A percentile compares a stretch with the other conserved stretches of the same genome.
Evolutionary conservation across 352 stramenopile species (phyloP).

Genomic region (Phytophthora agathidicida): DNA sequence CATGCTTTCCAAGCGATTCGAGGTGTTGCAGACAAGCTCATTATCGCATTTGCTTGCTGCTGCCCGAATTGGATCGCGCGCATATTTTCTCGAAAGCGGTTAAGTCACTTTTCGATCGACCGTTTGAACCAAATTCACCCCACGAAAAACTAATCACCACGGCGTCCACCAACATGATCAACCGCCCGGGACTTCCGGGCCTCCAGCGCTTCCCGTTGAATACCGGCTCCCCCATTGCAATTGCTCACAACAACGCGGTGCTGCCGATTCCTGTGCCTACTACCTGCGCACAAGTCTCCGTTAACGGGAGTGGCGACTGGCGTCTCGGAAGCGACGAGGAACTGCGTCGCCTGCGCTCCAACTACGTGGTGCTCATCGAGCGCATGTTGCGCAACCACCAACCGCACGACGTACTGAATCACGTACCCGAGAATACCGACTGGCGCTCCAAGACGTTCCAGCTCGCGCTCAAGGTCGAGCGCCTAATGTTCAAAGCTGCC

Average conservation of each 20-base stretch:
- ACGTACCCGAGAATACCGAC: constrained; percentile 63
- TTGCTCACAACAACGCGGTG: constrained; percentile 17
- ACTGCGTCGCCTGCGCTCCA: constrained; percentile 52
- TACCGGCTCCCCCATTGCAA: constrained; percentile 22
- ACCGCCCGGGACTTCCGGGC: constrained; percentile 56
- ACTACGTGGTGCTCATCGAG: constrained; percentile 57
- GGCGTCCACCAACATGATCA: constrained; percentile 56
- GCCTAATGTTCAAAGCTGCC: constrained; percentile 62
- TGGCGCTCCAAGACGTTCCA: constrained; percentile 68
- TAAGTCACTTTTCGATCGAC: constrained; percentile 20
- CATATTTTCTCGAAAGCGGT: background rate
- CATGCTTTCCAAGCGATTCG: no score
- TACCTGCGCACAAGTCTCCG: background rate
- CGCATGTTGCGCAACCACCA: constrained; percentile 66
- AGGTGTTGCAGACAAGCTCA: constrained; percentile 13
- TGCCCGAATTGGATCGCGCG: background rate
- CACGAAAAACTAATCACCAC: constrained; percentile 21
- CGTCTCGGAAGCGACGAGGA: constrained; percentile 41
- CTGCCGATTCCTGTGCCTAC: constrained; percentile 13
- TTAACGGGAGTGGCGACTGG: constrained; percentile 37
- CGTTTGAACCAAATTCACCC: background rate
- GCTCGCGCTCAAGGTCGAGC: constrained; percentile 68
- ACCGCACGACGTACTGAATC: constrained; percentile 64
- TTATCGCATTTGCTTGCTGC: constrained; percentile 15
- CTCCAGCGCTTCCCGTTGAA: constrained; percentile 63